Percentiles rank a stretch among this genome's conserved stretches.
Conservation (phyloP, 1,284 basidiomycete genomes). For the Tylopilus sp. region DNA sequence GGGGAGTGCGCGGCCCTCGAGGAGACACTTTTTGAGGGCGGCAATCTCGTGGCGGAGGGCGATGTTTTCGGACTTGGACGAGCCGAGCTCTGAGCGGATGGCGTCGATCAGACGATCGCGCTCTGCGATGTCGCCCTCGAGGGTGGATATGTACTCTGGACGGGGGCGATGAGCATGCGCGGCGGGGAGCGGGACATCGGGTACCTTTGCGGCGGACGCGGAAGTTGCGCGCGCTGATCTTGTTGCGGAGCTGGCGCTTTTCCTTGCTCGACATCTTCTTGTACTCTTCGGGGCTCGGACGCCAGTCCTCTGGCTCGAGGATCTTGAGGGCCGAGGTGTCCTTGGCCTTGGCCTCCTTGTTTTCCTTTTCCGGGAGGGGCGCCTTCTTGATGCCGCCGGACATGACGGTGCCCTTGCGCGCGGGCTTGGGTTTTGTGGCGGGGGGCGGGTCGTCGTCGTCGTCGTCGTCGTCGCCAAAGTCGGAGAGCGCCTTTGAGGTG, state of each 20-base stretch:
- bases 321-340: slow-evolving; percentile 24
- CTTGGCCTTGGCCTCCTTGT: slow-evolving; percentile 19
- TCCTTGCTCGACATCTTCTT: slow-evolving; percentile 95
- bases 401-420: slow-evolving; percentile 67
- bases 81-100: slow-evolving; percentile 82
- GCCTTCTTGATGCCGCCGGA: slow-evolving; percentile 70
- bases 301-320: slow-evolving; percentile 66
- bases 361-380: slow-evolving; percentile 39
- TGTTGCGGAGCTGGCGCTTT: slow-evolving; percentile 94
- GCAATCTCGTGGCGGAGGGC: slow-evolving; percentile 83
- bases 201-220: slow-evolving; percentile 87
- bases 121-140: slow-evolving; percentile 92
- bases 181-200: slow-evolving; percentile 14
- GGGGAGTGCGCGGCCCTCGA: slow-evolving; percentile 52
- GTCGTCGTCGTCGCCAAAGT: slow-evolving; percentile 31
- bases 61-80: slow-evolving; percentile 78
- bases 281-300: slow-evolving; percentile 89
- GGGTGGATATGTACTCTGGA: slow-evolving; percentile 86
- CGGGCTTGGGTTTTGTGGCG: slow-evolving; percentile 43
- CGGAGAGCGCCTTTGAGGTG: slow-evolving; percentile 37
- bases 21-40: slow-evolving; percentile 76
- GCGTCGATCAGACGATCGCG: slow-evolving; percentile 88
- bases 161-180: slow-evolving; percentile 1
- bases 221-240: slow-evolving; percentile 95
- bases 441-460: slow-evolving; percentile 20